Evolutionary conservation across 345 rosid genomes (phyloP).

Genomic region (Populus simonii): DNA sequence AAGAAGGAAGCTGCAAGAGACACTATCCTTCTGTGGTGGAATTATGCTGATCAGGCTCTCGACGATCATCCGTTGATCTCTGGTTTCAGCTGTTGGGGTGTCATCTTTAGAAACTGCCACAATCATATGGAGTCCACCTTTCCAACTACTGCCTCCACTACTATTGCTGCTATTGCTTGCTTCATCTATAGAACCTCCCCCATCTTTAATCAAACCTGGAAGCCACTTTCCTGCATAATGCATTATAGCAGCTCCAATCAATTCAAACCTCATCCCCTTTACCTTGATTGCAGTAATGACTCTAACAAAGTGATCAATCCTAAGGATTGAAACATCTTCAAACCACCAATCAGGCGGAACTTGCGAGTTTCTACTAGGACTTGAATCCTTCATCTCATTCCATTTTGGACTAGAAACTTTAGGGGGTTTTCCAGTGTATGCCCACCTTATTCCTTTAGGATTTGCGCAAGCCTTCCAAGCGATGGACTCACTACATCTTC

Average conservation of each 20-base stretch:
- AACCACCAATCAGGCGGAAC: slow-evolving; percentile 99
- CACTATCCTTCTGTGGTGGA: slow-evolving; percentile 87
- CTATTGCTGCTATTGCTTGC: slow-evolving; percentile 55
- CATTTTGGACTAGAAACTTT: slow-evolving; percentile 79
- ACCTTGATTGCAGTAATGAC: slow-evolving; percentile 94
- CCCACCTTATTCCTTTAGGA: slow-evolving; percentile 93
- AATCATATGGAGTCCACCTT: slow-evolving; percentile 87
- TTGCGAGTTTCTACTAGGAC: slow-evolving; percentile 70
- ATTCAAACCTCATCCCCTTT: slow-evolving; percentile 90
- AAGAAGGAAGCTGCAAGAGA: slow-evolving; percentile 83
- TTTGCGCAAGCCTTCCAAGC: slow-evolving; percentile 99
- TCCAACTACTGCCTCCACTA: slow-evolving; percentile 65
- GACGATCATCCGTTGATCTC: slow-evolving; percentile 83
- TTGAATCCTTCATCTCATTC: slow-evolving; percentile 69
- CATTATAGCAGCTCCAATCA: slow-evolving; percentile 81
- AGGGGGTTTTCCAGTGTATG: slow-evolving; percentile 69
- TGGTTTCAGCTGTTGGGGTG: slow-evolving; percentile 39
- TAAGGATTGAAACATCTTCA: slow-evolving; percentile 87
- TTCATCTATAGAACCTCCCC: slow-evolving; percentile 46
- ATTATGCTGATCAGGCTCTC: slow-evolving; percentile 89
- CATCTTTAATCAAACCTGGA: slow-evolving; percentile 60
- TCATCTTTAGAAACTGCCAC: slow-evolving; percentile 61
- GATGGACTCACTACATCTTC: slow-evolving; percentile 93
- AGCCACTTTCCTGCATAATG: slow-evolving; percentile 93
- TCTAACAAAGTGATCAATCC: slow-evolving; percentile 92